phyloP scores from a whole-genome alignment of 2,329 filamentous ascomycete species.

The Talaromyces sp. region DNA sequence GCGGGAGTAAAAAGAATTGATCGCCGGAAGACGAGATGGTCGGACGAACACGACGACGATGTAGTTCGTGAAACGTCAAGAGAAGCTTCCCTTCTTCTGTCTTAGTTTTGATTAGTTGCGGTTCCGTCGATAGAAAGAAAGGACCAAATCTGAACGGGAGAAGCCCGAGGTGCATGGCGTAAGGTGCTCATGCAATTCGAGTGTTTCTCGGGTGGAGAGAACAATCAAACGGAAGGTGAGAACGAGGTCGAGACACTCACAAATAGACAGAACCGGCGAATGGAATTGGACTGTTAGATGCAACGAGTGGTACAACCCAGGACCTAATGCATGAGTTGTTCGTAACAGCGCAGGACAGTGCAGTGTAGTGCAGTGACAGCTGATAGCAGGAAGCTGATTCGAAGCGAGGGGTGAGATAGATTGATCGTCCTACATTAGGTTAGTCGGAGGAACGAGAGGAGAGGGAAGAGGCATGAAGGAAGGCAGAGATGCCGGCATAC shows the following conservation, averaged over 20 bases:
- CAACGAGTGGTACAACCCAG: not conserved
- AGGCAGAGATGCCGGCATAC: not conserved
- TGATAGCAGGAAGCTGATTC: not conserved
- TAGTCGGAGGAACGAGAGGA: not conserved
- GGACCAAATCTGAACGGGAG: not conserved
- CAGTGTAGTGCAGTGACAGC: not conserved
- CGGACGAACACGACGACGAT: not conserved
- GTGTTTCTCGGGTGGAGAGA: not conserved
- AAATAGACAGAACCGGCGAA: not conserved
- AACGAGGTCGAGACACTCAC: constrained; percentile 8
- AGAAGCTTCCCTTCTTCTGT: not conserved
- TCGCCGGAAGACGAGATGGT: not conserved
- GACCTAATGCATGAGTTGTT: constrained; percentile 9
- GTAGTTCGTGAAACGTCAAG: not conserved
- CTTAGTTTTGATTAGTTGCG: not conserved
- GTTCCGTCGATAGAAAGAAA: not conserved
- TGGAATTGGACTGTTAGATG: not conserved
- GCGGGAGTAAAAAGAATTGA: not conserved
- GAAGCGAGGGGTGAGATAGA: constrained; percentile 3
- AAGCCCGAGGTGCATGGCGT: not conserved
- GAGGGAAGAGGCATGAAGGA: not conserved
- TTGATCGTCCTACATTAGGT: not conserved
- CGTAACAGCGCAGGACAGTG: not conserved
- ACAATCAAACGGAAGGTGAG: not conserved
- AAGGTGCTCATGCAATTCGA: not conserved